A percentile compares a stretch with the other conserved stretches of the same genome.
Evolutionary conservation across 1,284 basidiomycete species (phyloP).

Genomic region (Puccinia coronata): DNA sequence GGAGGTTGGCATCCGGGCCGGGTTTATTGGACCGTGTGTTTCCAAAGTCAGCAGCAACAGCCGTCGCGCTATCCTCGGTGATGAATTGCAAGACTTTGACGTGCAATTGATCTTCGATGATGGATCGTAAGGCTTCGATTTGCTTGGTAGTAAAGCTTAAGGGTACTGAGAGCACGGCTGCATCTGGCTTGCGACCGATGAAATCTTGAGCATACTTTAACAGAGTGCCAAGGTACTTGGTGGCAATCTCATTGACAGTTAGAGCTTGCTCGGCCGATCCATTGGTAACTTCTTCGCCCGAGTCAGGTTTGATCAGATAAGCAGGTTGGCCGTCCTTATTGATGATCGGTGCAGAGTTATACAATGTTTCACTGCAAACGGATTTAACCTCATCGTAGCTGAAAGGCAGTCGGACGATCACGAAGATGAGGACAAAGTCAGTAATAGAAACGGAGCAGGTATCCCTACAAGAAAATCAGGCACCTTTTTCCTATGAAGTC

Average conservation of each 20-base stretch:
- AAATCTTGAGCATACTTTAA: conserved; percentile 88
- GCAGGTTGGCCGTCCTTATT: conserved; percentile 63
- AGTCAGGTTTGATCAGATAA: conserved; percentile 71
- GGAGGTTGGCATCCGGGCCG: conserved; percentile 58
- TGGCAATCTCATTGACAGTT: conserved; percentile 61
- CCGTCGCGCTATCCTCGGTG: conserved; percentile 79
- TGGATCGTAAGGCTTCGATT: conserved; percentile 58
- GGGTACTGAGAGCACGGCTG: conserved; percentile 84
- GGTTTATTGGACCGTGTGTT: conserved; percentile 51
- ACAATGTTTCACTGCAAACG: conserved; percentile 76
- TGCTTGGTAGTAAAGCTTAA: conserved; percentile 57
- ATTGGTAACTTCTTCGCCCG: conserved; percentile 52
- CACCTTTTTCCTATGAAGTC: conserved; percentile 90
- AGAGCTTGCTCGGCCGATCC: conserved; percentile 55
- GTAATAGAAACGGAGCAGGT: conserved; percentile 3
- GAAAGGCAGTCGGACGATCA: conserved; percentile 24
- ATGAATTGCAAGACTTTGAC: conserved; percentile 77
- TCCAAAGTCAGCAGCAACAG: conserved; percentile 63
- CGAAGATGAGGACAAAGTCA: neutral
- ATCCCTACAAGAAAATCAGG: conserved; percentile 53
- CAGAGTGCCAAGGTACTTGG: conserved; percentile 82
- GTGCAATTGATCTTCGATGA: conserved; percentile 66
- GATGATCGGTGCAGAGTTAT: conserved; percentile 83
- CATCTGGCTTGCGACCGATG: conserved; percentile 75
- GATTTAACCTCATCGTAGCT: conserved; percentile 64